A percentile compares a stretch with the other conserved stretches of the same genome.
phyloP scores from a whole-genome alignment of 2,329 filamentous ascomycete species.

The Calonectria ilicicola region DNA sequence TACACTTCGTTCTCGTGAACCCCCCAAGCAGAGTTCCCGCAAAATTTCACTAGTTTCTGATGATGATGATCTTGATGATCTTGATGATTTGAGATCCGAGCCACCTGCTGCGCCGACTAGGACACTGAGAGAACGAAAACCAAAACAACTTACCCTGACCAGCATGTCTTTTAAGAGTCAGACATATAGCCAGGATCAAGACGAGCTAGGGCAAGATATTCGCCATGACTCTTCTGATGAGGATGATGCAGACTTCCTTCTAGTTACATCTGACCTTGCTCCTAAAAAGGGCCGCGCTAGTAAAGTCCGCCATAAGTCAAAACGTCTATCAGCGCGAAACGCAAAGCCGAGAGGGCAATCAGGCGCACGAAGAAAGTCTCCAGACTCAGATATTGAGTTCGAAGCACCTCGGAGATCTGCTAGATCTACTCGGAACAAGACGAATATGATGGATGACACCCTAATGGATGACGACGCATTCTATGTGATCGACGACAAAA shows the following conservation, averaged over 20 bases:
- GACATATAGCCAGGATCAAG: conserved; percentile 40
- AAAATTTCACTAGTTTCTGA: conserved; percentile 27
- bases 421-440: conserved; percentile 57
- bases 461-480: conserved; percentile 70
- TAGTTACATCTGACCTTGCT: conserved; percentile 53
- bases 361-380: conserved; percentile 36
- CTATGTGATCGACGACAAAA: conserved; percentile 61
- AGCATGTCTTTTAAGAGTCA: conserved; percentile 40
- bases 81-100: conserved; percentile 30
- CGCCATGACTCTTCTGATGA: conserved; percentile 43
- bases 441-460: conserved; percentile 63
- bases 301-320: conserved; percentile 36
- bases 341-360: conserved; percentile 19
- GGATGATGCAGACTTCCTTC: conserved; percentile 49
- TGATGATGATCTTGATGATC: conserved; percentile 23
- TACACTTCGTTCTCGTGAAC: conserved; percentile 42
- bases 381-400: conserved; percentile 64
- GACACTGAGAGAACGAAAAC: conserved; percentile 41
- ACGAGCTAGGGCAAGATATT: conserved; percentile 49
- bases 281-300: conserved; percentile 37
- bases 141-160: conserved; percentile 40
- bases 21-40: conserved; percentile 25
- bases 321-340: conserved; percentile 32
- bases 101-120: conserved; percentile 25
- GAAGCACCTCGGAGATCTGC: conserved; percentile 63